A percentile compares a stretch with the other conserved stretches of the same genome.
Conservation (phyloP, 495 filamentous ascomycete species). For the Collariella sp. region DNA sequence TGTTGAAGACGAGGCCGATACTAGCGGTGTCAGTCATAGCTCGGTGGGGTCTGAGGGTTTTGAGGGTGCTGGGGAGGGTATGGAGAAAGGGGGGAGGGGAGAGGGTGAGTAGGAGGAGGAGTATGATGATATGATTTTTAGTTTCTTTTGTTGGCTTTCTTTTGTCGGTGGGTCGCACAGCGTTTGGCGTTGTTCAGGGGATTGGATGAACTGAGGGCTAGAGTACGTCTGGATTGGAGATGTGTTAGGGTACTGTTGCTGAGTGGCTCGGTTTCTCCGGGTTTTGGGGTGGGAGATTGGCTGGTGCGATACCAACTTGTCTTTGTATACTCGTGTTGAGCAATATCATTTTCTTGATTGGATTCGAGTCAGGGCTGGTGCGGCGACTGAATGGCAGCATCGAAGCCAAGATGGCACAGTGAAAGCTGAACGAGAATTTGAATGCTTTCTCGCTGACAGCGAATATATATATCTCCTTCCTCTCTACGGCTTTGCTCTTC, state of each 20-base stretch:
- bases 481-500: too few species aligned
- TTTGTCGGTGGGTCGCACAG: conserved; percentile 9
- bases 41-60: conserved; percentile 27
- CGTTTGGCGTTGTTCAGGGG: conserved; percentile 26
- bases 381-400: background rate
- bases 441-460: too few species aligned
- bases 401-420: too few species aligned
- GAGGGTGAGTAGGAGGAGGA: conserved; percentile 36
- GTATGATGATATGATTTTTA: conserved; percentile 49
- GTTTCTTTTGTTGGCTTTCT: background rate
- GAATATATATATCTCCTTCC: too few species aligned
- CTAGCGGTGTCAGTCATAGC: conserved; percentile 7
- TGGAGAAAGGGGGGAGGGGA: background rate
- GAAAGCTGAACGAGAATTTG: too few species aligned
- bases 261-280: background rate
- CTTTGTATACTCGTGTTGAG: background rate
- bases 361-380: too few species aligned
- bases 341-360: background rate
- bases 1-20: background rate
- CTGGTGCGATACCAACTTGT: background rate
- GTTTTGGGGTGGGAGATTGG: background rate
- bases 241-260: background rate
- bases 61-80: background rate
- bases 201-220: background rate
- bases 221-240: background rate